These are phyloP conservation scores for Neoboletus magnificus DNA, from an alignment of 768 basidiomycete genomes.

Conservation along the genomic window DNA sequence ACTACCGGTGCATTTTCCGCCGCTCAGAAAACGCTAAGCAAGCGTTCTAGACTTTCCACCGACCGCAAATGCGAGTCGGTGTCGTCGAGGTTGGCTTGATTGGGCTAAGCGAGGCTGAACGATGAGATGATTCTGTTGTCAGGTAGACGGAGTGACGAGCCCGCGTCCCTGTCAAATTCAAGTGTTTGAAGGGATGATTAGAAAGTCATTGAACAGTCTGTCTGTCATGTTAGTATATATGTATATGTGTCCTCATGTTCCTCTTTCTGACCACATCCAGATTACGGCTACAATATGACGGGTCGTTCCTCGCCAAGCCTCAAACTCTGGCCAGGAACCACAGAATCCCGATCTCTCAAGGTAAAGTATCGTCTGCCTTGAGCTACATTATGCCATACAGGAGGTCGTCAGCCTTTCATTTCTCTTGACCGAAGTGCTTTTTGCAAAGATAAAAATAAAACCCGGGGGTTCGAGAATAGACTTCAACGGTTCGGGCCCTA, in stretches of 20 bases:
- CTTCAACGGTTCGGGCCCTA: slow-evolving; percentile 2
- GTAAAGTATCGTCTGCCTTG: slow-evolving; percentile 13
- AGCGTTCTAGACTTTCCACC: slow-evolving; percentile 8
- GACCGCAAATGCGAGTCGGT: slow-evolving; percentile 1
- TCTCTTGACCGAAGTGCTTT: background rate
- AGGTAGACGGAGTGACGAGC: background rate
- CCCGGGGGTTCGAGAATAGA: slow-evolving; percentile 15
- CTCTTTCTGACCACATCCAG: slow-evolving; percentile 1
- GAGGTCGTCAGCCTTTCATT: background rate
- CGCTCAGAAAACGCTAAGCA: background rate
- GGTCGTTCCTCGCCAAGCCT: slow-evolving; percentile 11
- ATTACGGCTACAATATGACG: slow-evolving; percentile 14
- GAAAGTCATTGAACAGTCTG: slow-evolving; percentile 7
- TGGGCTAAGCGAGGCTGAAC: slow-evolving; percentile 11
- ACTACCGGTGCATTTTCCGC: background rate
- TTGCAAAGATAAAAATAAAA: background rate
- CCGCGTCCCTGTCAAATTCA: background rate
- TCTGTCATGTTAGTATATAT: no score
- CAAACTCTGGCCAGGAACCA: slow-evolving; percentile 6
- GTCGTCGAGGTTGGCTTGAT: slow-evolving; percentile 21
- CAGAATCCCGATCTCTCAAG: slow-evolving; percentile 4
- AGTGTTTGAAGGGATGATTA: slow-evolving; percentile 3
- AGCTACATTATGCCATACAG: slow-evolving; percentile 11
- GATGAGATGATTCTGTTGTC: slow-evolving; percentile 12
- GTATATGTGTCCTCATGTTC: no score